Conservation (phyloP, 2,329 filamentous ascomycete genomes). For the Metarhizium guizhouense region DNA sequence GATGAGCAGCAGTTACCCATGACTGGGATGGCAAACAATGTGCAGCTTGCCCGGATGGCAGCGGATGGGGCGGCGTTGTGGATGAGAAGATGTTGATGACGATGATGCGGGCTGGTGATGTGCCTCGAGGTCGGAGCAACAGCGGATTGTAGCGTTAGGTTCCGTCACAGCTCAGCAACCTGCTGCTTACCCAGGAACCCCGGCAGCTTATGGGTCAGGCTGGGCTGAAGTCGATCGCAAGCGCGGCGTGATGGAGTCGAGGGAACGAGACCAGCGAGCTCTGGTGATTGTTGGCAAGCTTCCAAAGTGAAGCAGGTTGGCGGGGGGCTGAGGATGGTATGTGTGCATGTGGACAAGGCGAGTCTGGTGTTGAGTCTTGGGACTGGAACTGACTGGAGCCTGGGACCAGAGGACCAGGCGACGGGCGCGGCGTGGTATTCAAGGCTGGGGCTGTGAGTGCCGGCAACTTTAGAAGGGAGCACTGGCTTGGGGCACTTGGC, state of each 20-base stretch:
- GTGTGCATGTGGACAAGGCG: neutral
- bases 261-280: neutral
- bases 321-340: neutral
- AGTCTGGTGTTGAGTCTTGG: slow-evolving; percentile 1
- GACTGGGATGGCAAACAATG: slow-evolving; percentile 15
- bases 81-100: neutral
- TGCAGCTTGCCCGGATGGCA: neutral
- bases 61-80: neutral
- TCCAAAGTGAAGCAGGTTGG: neutral
- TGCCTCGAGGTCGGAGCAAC: neutral
- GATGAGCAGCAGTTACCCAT: slow-evolving; percentile 55
- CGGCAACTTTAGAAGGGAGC: no score
- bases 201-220: neutral
- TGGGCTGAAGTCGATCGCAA: neutral
- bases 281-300: neutral
- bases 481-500: no score
- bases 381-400: neutral
- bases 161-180: neutral
- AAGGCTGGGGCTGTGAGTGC: neutral
- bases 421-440: neutral
- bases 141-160: neutral
- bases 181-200: neutral
- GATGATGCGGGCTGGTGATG: neutral
- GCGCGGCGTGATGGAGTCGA: neutral
- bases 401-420: neutral